Evolutionary conservation across 164 flowering plant species (phyloP), one percentile per base, ranked within the genome.

Genomic region (Umbellularia californica): DNA sequence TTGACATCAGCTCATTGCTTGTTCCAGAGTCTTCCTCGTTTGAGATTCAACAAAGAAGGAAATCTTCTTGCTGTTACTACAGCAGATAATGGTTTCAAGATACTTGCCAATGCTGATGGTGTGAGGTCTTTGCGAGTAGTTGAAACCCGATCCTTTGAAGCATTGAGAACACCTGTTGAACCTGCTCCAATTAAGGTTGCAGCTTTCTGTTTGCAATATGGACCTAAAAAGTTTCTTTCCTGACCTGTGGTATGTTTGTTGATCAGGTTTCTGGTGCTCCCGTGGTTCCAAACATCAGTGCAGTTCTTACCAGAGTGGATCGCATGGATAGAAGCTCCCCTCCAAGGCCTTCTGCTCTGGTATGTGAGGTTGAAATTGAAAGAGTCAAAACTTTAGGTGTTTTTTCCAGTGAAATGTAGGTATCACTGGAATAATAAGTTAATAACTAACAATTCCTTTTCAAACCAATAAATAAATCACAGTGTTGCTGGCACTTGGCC

Each of bases 11-110:
- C 15, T 50, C 27, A 14, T 76, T 65, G 62, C 60, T 81, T 85
- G 68, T 60, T 81, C 74, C 88, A 94, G 98, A 82, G 77, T 80
- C 85, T 87, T 75, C 98, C 98, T 14, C 87, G 92, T 50, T 75
- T 95, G 90, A 91, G 93, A 81, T 92, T 95, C 86, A 95, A 89
- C 82, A 95, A 88, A 81, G 97, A 92, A 67, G 97, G 98, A 64
- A 91, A 80, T 77, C 89, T 95, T 76, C 88, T 92, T 60, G 95
- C 94, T 72, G 97, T 92, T 66, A 84, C 91, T 23, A 91, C 97
- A 6, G 84, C 83, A 33, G 94, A 95, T 70, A 87, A 90, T 83
- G 97, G 97, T 62, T 79, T 95, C 84, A 92, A 91, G 84, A 87
- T 95, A 72, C 91, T 95, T 70, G 97, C 94, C 28, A 92, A 85